Evolutionary conservation across 2,329 filamentous ascomycete species (phyloP), one percentile per base, ranked within the genome.

Genomic region (Camptophora hylomeconis): DNA sequence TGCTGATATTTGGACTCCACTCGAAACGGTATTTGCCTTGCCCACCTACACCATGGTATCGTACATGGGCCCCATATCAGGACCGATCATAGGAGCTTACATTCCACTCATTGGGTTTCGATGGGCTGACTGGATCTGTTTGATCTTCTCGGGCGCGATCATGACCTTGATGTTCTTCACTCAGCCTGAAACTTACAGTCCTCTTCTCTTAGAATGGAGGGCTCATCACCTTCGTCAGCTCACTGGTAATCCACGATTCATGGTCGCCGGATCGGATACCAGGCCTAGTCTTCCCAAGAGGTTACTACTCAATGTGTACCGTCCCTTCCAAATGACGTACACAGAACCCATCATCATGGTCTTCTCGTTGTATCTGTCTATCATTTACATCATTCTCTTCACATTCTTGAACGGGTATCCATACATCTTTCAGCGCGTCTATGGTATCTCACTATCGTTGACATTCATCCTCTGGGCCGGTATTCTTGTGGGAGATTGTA

Each of bases 371-470:
- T 58, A 77, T 16, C 69, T 63, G 29, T 72, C 72, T 16, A 75
- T 77, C 57, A 67, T 63, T 33, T 72, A 77, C 37, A 69, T 71
- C 1, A 57, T 77, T 23, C 74, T 77, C 45, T 77, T 76, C 53
- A 74, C 71, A 54, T 75, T 75, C 48, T 63, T 77, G 20, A 68
- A 77, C 44, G 71, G 67, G 0, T 75, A 75, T 36, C 51, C 56
- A 2, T 58, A 69, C 0, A 72, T 78, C 3, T 73, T 73, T 38
- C 48, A 58, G 22, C 61, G n/a, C n/a, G n/a, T n/a, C n/a, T n/a
- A n/a, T n/a, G n/a, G n/a, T n/a, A n/a, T n/a, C n/a, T n/a, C n/a
- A n/a, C n/a, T n/a, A n/a, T n/a, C n/a, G n/a, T n/a, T n/a, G n/a
- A n/a, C n/a, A n/a, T n/a, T n/a, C n/a, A n/a, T n/a, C n/a, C n/a